A percentile compares a stretch with the other conserved stretches of the same genome.
Conservation (phyloP, 2,329 filamentous ascomycete genomes). For the Neopestalotiopsis sp. region DNA sequence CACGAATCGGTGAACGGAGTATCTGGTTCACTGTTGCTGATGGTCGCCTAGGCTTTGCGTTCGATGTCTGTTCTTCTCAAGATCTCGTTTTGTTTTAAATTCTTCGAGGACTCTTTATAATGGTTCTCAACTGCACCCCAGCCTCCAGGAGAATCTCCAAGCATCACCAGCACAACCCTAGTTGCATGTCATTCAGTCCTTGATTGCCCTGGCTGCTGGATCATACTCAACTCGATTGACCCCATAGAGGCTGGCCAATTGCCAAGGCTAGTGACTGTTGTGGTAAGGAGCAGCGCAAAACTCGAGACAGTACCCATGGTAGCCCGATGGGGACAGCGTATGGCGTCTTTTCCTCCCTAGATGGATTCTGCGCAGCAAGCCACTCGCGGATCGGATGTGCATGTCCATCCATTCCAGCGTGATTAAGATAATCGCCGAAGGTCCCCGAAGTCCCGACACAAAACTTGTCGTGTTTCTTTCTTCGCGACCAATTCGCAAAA, state of each 20-base stretch:
- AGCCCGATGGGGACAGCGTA: not conserved
- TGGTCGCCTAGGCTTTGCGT: not conserved
- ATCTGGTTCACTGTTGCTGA: not conserved
- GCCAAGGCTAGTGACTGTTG: not conserved
- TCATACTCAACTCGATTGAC: not conserved
- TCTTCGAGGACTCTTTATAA: not conserved
- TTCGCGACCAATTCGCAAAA: not conserved
- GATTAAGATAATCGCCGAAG: not conserved
- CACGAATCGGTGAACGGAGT: not conserved
- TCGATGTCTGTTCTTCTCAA: not conserved
- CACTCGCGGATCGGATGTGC: not conserved
- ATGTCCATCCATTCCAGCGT: constrained; percentile 9
- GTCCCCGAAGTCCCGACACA: not conserved
- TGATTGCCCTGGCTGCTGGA: not conserved
- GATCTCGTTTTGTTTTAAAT: no score
- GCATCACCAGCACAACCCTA: not conserved
- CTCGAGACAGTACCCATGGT: not conserved
- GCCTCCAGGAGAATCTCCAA: not conserved
- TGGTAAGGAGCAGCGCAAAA: not conserved
- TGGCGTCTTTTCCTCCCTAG: not conserved
- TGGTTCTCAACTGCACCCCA: not conserved
- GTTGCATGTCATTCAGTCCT: no score
- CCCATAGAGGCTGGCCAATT: not conserved
- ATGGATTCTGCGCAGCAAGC: not conserved
- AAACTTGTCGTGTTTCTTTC: not conserved